phyloP scores from a whole-genome alignment of 371 early-diverging fungal genomes.

The Dinochytrium kinnereticum region DNA sequence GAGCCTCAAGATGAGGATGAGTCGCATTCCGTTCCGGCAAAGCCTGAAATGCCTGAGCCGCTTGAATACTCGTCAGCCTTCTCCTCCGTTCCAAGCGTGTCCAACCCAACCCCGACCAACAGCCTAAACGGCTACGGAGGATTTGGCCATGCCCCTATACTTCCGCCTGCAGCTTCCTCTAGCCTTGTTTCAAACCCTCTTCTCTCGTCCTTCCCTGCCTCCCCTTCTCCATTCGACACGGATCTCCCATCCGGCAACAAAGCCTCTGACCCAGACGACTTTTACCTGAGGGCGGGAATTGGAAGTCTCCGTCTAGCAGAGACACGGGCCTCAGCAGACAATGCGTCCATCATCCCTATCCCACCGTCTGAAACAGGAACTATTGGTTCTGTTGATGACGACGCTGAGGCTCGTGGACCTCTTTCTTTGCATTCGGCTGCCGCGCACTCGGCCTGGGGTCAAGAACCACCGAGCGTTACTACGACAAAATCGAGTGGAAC shows the following conservation, averaged over 20 bases:
- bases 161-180: neutral
- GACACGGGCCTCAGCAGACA: conserved; percentile 15
- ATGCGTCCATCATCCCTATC: conserved; percentile 35
- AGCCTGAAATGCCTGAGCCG: no score
- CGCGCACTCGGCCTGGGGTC: neutral
- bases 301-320: neutral
- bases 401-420: neutral
- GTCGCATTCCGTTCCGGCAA: no score
- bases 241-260: neutral
- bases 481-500: neutral
- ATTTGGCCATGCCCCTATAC: neutral
- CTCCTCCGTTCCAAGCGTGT: neutral
- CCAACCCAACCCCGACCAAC: neutral
- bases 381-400: conserved; percentile 14
- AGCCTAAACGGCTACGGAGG: neutral
- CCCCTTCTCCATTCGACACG: neutral
- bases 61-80: neutral
- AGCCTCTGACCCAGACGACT: neutral
- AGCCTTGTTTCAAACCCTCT: neutral
- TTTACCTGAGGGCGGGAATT: neutral
- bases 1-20: neutral
- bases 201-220: neutral
- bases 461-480: neutral
- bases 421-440: neutral
- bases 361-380: conserved; percentile 26